phyloP scores from a whole-genome alignment of 495 filamentous ascomycete species.

The Lineolata rhizophorae region DNA sequence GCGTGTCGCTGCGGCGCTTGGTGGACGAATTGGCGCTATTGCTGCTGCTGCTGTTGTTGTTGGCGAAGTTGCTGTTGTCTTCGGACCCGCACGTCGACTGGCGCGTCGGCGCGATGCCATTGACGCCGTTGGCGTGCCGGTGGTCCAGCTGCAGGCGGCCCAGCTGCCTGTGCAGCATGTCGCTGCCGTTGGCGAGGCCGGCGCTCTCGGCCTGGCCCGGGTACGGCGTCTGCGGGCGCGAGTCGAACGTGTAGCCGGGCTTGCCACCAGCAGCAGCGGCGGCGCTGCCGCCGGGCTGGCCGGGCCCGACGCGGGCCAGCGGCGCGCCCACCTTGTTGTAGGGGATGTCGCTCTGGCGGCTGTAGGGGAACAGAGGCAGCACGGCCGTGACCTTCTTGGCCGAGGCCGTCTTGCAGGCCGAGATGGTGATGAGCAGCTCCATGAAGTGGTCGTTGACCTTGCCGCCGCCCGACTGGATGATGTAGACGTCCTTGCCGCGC shows the following conservation, averaged over 20 bases:
- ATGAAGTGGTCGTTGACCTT: conserved; percentile 92
- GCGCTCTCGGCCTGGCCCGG: conserved; percentile 39
- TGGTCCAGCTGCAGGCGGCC: conserved; percentile 28
- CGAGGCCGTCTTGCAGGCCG: conserved; percentile 90
- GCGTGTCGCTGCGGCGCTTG: conserved; percentile 31
- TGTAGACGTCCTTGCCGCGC: conserved; percentile 93
- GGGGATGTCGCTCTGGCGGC: conserved; percentile 79
- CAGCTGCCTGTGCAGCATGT: conserved; percentile 42
- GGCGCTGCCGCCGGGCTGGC: conserved; percentile 12
- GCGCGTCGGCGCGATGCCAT: conserved; percentile 19
- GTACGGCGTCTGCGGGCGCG: conserved; percentile 64
- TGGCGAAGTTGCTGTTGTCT: conserved; percentile 21
- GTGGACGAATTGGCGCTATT: neutral
- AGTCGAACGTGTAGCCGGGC: conserved; percentile 74
- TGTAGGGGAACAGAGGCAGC: conserved; percentile 90
- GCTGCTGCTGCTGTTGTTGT: conserved; percentile 14
- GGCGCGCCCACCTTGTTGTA: conserved; percentile 91
- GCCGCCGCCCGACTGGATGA: conserved; percentile 74
- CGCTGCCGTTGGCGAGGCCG: conserved; percentile 37
- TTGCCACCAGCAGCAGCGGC: conserved; percentile 20
- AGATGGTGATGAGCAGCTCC: conserved; percentile 89
- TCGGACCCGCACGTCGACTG: too few relatives aligned
- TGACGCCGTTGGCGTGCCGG: too few relatives aligned
- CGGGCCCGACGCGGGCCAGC: conserved; percentile 44
- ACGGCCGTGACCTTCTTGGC: conserved; percentile 82